Base-by-base conservation (phyloP, 345 rosid genomes). In the Microcos paniculata region DNA sequence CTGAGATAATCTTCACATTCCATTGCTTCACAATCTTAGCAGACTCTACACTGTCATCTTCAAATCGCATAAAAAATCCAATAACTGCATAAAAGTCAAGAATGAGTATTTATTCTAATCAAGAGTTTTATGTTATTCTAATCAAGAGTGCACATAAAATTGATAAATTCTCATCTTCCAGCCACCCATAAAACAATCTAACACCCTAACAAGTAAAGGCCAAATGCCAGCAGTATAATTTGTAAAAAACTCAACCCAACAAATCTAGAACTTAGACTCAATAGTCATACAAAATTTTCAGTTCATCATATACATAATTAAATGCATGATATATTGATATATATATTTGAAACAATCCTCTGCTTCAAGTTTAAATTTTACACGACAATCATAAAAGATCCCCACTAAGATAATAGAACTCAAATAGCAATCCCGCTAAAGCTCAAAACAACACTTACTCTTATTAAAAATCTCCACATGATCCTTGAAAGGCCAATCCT, bases 401-500 rank as follows among this genome's bases (percentile, higher is more conserved):
- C 21, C 28, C 61, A 53, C 43, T 40, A n/a, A 38, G 63, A 40
- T 38, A 42, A 66, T 23, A 38, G 24, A 35, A 51, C 21, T 6
- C 69, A 64, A 51, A 15, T 19, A 11, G 63, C 81, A 70, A 31
- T 51, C 30, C 61, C n/a, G 61, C 30, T 51, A 70, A 51, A 31
- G 59, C 30, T 59, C 14, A 75, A 21, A 21, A 35, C 23, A 71
- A 23, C 45, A 70, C 97, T 84, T 82, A 96, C 98, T 92, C 89
- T 83, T 92, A 73, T 90, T 96, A 77, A 96, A 96, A 33, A 93
- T 92, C 89, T 93, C 97, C 26, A 93, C 94, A 66, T 91, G 97
- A 72, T 92, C 99, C 90, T 92, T 93, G 71, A 86, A 96, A 68
- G 99, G 99, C 98, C 98, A 96, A 43, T 93, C 99, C 82, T 93